Evolutionary conservation across 2,329 filamentous ascomycete genomes (phyloP), one percentile per base, ranked within the genome.

Genomic region (Apiospora kogelbergensis): DNA sequence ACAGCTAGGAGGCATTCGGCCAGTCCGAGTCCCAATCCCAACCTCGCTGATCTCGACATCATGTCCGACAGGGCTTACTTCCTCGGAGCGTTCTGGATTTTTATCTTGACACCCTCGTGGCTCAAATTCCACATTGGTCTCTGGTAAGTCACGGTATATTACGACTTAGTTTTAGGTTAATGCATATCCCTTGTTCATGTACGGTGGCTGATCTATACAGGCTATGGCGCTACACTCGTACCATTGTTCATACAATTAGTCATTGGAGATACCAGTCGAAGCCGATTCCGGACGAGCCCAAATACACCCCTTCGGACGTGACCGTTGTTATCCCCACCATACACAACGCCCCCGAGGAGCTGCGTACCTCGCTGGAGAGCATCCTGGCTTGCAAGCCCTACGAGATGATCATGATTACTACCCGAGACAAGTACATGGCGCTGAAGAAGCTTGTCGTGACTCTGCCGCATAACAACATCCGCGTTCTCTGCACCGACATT

Each of bases 301-400:
- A 86, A 60, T 91, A 94, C 78, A 93, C 90, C 40, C 88, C 90
- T 44, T 83, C 93, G 74, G 93, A 98, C 87, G 94, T 97, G 76
- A 97, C 95, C 7, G 94, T 98, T 72, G 93, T 98, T 75, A 93
- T 98, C 71, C 95, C 95, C 7, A 97, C 95, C 13, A 94, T 98
- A 72, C 93, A 97, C 77, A 93, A 94, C 70, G 90, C 90, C 71
- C 94, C 95, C 70, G 90, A 94, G 75, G 93, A 97, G 77, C 85
- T 98, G 71, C 90, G 91, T 67, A 89, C 92, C 70, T 97, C 94
- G 22, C 87, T 98, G 46, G 85, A 91, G 77, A 94, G 92, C 76
- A 94, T 93, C 72, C 83, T 95, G 65, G 88, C 87, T 26, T 92
- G 91, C 75, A 83, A 88, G 68, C 91, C 92, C 1, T 86, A 84